Percentiles rank a stretch among this genome's conserved stretches.
Evolutionary conservation across 1,284 basidiomycete genomes (phyloP).

Genomic region (Boletus sp.): DNA sequence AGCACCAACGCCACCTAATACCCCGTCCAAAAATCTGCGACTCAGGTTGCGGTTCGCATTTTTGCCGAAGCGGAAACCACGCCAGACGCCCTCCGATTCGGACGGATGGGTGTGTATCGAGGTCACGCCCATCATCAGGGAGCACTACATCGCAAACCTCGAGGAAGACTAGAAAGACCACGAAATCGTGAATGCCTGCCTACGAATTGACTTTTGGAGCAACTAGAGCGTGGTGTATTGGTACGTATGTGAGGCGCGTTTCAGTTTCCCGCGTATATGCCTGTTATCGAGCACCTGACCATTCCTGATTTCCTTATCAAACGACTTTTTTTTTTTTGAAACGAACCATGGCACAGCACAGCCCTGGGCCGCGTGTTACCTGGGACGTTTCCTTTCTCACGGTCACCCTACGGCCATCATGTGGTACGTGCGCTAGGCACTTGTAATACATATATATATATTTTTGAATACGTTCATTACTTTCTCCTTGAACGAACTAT

Average conservation of each 20-base stretch:
- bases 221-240: too few species aligned
- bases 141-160: constrained; percentile 23
- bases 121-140: constrained; percentile 36
- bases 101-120: constrained; percentile 43
- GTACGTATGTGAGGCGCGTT: background rate
- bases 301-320: background rate
- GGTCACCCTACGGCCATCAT: background rate
- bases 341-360: background rate
- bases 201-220: background rate
- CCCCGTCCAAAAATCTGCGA: constrained; percentile 18
- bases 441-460: too few species aligned
- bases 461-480: too few species aligned
- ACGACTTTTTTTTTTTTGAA: constrained; percentile 2
- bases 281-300: too few species aligned
- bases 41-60: constrained; percentile 18
- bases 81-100: constrained; percentile 21
- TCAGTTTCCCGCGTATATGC: background rate
- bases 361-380: constrained; percentile 6
- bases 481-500: too few species aligned
- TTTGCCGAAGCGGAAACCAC: constrained; percentile 25
- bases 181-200: too few species aligned
- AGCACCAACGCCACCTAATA: constrained; percentile 4
- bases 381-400: background rate
- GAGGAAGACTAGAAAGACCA: constrained; percentile 6
- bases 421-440: constrained; percentile 6